Base-by-base conservation (phyloP, 306 rosid genomes). In the Prunus armeniaca region DNA sequence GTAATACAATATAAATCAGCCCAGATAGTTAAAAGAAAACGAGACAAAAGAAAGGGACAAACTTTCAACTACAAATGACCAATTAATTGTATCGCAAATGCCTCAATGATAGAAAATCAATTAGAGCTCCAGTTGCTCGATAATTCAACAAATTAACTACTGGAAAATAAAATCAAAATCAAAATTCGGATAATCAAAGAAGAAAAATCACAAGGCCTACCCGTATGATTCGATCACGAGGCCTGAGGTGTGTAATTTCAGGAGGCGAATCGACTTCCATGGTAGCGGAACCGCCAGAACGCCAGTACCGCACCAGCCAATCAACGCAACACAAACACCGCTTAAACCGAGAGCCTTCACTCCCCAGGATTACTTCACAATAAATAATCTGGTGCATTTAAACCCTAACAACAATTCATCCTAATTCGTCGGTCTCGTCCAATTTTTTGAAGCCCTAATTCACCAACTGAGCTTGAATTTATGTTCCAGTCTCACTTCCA, bases 171-270 rank as follows among this genome's bases (percentile, higher is more conserved):
- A 41, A 30, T 10, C 30, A 18, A 15, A 58, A 49, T 32, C 1
- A 12, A 25, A 61, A 77, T 12, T 9, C 2, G 3, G 61, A 62
- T 43, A 27, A 51, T 13, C 30, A 11, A 17, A 34, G 9, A 62
- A 71, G 8, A 9, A 9, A 65, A 54, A 18, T 4, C 12, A 12
- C 5, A 5, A 52, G 46, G 13, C 68, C 73, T 82, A 95, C 98
- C 96, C 64, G 80, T 25, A 95, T 28, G 77, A 92, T 76, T 82
- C 89, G 97, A 91, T 92, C 96, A 65, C 89, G 91, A n/a, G 88
- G 78, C 67, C 28, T 77, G 81, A 89, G 82, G 7, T 82, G 52
- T 22, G 73, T 73, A 6, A 87, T 81, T 30, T 84, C 88, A 10
- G 88, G 41, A 67, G 91, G 76, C 1, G 86, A 74, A 79, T 93